These are phyloP conservation scores for Rutstroemia sp. DNA, from an alignment of 2,329 filamentous ascomycete species.

Conservation along the genomic window DNA sequence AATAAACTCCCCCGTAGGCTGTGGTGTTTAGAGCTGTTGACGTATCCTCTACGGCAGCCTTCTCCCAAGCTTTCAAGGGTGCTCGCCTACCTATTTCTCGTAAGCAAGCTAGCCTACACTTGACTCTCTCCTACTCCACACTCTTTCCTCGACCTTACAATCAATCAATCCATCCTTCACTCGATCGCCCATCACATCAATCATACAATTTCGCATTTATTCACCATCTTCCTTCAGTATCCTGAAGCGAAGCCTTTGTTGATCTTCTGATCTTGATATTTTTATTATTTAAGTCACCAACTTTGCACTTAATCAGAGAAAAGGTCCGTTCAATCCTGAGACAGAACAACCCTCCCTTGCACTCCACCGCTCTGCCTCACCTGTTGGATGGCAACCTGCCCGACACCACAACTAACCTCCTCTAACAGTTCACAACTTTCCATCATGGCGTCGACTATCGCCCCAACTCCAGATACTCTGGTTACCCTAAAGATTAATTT, in stretches of 20 bases:
- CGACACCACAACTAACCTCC: too few relatives aligned
- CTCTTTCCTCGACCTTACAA: too few relatives aligned
- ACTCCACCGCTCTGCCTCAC: too few relatives aligned
- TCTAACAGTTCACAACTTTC: neutral
- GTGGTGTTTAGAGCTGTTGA: too few relatives aligned
- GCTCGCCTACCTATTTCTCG: too few relatives aligned
- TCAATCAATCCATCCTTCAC: neutral
- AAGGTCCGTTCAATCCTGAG: neutral
- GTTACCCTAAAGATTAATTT: slow-evolving; percentile 83
- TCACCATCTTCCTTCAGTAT: neutral
- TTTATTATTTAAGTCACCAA: neutral
- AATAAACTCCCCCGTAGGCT: too few relatives aligned
- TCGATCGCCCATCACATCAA: neutral
- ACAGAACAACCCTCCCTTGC: neutral
- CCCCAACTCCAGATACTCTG: slow-evolving; percentile 52
- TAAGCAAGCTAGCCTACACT: too few relatives aligned
- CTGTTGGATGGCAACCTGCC: too few relatives aligned
- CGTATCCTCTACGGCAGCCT: too few relatives aligned
- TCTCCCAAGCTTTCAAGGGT: too few relatives aligned
- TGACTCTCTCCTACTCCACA: too few relatives aligned
- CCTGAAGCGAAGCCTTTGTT: neutral
- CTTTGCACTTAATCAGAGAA: neutral
- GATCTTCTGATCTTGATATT: neutral
- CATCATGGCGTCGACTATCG: slow-evolving; percentile 27
- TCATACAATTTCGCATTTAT: neutral